Base-by-base conservation (phyloP, 2,329 filamentous ascomycete genomes). In the Aphanoascus verrucosus region DNA sequence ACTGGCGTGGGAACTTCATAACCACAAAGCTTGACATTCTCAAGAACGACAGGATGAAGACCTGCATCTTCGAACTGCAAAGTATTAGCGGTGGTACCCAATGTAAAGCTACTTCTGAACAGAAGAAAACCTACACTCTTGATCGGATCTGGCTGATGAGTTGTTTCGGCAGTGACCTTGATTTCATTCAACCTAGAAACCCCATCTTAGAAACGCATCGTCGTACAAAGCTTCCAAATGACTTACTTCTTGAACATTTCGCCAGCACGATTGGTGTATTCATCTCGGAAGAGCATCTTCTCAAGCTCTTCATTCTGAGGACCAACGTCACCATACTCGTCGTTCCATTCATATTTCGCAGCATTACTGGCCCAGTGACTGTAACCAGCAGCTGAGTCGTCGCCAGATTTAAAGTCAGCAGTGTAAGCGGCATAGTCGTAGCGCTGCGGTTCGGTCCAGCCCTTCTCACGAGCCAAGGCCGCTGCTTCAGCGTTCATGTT, bases 251-350 rank as follows among this genome's bases (percentile, higher is more conserved):
- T 73, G 61, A 88, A 84, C 17, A 84, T 77, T 35, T 82, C 73
- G 2, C 86, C 86, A 51, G 66, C 72, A 59, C 73, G 71, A 55
- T 70, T 70, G 49, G 75, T 69, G 72, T 69, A 68, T 44, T 78
- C 74, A 5, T 72, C 70, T 0, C 78, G 75, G 53, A 94, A 98
- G 5, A 98, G 80, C 61, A 84, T 74, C 6, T 77, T 61, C 72
- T 97, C 91, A 0, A 98, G 79, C 46, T 81, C 78, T 0, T 77
- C 73, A 51, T 83, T 78, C 48, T 74, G 74, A 0, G 89, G 89
- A 5, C 85, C 91, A 52, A 98, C 75, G 40, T 97, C 91, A 1
- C 91, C 93, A 60, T 78, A 86, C 2, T 94, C 88, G 9, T 89
- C 88, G 15, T 82, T 77, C 85, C 86, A 97, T 63, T 90, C 81